A percentile compares a stretch with the other conserved stretches of the same genome.
Conservation (phyloP, 2,329 filamentous ascomycete species). For the Aspergillus fischeri region DNA sequence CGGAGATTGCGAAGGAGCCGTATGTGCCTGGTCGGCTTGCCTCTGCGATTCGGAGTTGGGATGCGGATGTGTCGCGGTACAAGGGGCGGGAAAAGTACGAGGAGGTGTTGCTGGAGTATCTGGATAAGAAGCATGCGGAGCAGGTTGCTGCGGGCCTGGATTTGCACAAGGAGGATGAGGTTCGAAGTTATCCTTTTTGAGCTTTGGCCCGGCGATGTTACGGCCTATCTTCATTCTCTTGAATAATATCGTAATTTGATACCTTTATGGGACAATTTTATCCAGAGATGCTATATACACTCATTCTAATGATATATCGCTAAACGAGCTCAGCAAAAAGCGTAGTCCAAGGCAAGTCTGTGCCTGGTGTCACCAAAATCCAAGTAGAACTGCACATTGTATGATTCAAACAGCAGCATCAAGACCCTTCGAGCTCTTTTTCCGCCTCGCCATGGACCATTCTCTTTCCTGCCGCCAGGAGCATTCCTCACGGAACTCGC, state of each 20-base stretch:
- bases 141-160: constrained; percentile 67
- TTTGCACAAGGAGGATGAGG: constrained; percentile 56
- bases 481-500: constrained; percentile 77
- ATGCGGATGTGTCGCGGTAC: constrained; percentile 69
- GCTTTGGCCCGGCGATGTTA: no score
- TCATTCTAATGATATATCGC: not conserved
- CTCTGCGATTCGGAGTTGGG: constrained; percentile 76
- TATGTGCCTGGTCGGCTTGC: constrained; percentile 76
- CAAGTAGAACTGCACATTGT: not conserved
- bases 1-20: constrained; percentile 63
- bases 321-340: not conserved
- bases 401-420: not conserved
- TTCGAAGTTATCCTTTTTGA: constrained; percentile 57
- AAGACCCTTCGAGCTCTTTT: constrained; percentile 19
- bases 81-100: constrained; percentile 74
- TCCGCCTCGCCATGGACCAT: constrained; percentile 47
- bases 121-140: constrained; percentile 70
- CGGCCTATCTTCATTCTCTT: not conserved
- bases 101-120: constrained; percentile 68
- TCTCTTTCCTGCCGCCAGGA: constrained; percentile 72
- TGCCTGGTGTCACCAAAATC: not conserved
- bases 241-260: not conserved
- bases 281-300: not conserved
- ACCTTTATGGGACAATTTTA: not conserved
- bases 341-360: not conserved